Evolutionary conservation across 1,284 basidiomycete genomes (phyloP).

Genomic region (Ceratobasidium papillatum): DNA sequence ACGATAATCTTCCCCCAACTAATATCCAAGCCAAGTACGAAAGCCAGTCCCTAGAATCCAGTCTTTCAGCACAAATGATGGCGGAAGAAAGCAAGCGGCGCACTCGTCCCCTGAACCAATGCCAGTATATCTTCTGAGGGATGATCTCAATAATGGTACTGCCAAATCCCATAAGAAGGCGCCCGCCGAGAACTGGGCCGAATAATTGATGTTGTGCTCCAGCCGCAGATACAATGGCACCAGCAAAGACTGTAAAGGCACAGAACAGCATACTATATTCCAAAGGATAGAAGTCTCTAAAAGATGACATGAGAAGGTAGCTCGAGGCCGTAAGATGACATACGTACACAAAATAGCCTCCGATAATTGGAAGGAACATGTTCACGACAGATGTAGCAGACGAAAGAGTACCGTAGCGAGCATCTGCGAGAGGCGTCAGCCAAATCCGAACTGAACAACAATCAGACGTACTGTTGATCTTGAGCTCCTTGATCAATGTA

Average conservation of each 20-base stretch:
- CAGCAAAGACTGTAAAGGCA: constrained; percentile 27
- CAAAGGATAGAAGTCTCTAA: constrained; percentile 16
- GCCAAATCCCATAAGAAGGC: constrained; percentile 27
- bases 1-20: constrained; percentile 29
- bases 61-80: not conserved
- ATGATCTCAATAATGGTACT: constrained; percentile 29
- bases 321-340: not conserved
- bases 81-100: not conserved
- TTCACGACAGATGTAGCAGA: constrained; percentile 23
- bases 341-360: constrained; percentile 21
- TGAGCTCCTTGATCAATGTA: constrained; percentile 16
- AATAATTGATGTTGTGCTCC: constrained; percentile 14
- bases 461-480: constrained; percentile 10
- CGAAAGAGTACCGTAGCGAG: constrained; percentile 9
- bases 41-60: constrained; percentile 4
- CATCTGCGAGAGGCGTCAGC: not conserved
- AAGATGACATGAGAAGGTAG: not conserved
- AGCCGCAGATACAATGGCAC: constrained; percentile 11
- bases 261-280: constrained; percentile 32
- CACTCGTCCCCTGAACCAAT: constrained; percentile 21
- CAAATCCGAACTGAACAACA: too few species aligned
- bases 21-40: constrained; percentile 25
- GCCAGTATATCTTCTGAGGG: constrained; percentile 25
- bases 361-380: constrained; percentile 20
- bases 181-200: constrained; percentile 20